phyloP scores from a whole-genome alignment of 768 basidiomycete species.

The Hemileccinum rubropunctum region DNA sequence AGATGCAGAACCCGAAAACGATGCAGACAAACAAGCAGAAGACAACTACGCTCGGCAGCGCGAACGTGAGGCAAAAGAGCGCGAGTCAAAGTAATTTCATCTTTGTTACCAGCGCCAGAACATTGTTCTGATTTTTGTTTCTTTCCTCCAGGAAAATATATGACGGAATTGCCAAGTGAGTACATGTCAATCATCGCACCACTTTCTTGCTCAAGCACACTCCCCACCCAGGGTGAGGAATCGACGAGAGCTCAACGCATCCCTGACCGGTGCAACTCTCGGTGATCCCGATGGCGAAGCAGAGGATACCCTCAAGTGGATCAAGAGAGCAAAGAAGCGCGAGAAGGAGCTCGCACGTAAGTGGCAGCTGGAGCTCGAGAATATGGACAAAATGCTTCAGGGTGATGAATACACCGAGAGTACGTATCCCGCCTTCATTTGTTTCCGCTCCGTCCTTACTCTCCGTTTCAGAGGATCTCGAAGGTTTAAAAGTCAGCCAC shows the following conservation, averaged over 20 bases:
- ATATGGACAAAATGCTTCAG: constrained; percentile 73
- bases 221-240: constrained; percentile 81
- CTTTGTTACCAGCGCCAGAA: constrained; percentile 15
- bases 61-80: constrained; percentile 66
- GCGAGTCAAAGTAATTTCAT: constrained; percentile 69
- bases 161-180: constrained; percentile 88
- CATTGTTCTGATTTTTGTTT: constrained; percentile 20
- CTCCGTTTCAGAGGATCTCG: constrained; percentile 68
- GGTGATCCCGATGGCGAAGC: constrained; percentile 79
- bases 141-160: constrained; percentile 54
- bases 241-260: constrained; percentile 86
- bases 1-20: constrained; percentile 64
- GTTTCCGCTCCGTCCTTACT: background rate
- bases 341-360: constrained; percentile 87
- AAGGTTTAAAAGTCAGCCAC: constrained; percentile 94
- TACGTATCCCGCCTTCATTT: constrained; percentile 36
- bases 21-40: constrained; percentile 82
- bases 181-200: constrained; percentile 25
- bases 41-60: constrained; percentile 77
- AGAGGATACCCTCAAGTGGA: constrained; percentile 85
- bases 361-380: constrained; percentile 79
- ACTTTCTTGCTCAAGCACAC: constrained; percentile 38
- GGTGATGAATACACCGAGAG: constrained; percentile 84
- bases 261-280: constrained; percentile 89
- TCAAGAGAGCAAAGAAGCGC: constrained; percentile 87